Conservation (phyloP, 805 yeast species). For the Teunomyces pallodes region DNA sequence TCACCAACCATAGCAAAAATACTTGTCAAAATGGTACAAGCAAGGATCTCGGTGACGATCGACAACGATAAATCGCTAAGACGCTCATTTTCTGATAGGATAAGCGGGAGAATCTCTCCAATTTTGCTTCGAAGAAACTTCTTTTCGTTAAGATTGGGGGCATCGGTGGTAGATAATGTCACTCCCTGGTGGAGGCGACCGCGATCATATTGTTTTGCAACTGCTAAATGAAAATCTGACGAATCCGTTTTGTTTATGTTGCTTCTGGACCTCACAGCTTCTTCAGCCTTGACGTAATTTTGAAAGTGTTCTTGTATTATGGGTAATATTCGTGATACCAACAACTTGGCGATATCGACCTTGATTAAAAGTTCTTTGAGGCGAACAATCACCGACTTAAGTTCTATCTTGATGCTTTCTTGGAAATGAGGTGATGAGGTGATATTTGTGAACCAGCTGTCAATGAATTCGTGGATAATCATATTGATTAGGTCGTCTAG, state of each 20-base stretch:
- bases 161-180: slow-evolving; percentile 33
- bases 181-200: slow-evolving; percentile 61
- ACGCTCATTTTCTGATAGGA: slow-evolving; percentile 49
- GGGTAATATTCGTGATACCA: slow-evolving; percentile 62
- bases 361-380: slow-evolving; percentile 41
- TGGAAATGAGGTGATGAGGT: slow-evolving; percentile 30
- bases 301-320: slow-evolving; percentile 62
- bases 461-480: slow-evolving; percentile 52
- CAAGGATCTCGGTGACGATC: slow-evolving; percentile 61
- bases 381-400: slow-evolving; percentile 39
- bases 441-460: slow-evolving; percentile 54
- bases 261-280: slow-evolving; percentile 17
- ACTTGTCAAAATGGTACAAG: slow-evolving; percentile 46
- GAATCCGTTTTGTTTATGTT: slow-evolving; percentile 8
- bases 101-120: slow-evolving; percentile 42
- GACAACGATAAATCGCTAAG: slow-evolving; percentile 46
- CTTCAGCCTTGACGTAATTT: slow-evolving; percentile 46
- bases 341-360: slow-evolving; percentile 54
- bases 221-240: slow-evolving; percentile 36
- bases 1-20: slow-evolving; percentile 60
- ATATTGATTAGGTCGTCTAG: slow-evolving; percentile 49
- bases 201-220: slow-evolving; percentile 44
- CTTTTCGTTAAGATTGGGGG: slow-evolving; percentile 40
- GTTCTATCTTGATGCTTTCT: slow-evolving; percentile 42
- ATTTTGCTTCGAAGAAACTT: slow-evolving; percentile 47